Conservation (phyloP, 2,329 filamentous ascomycete genomes). For the Trichophyton equinum region DNA sequence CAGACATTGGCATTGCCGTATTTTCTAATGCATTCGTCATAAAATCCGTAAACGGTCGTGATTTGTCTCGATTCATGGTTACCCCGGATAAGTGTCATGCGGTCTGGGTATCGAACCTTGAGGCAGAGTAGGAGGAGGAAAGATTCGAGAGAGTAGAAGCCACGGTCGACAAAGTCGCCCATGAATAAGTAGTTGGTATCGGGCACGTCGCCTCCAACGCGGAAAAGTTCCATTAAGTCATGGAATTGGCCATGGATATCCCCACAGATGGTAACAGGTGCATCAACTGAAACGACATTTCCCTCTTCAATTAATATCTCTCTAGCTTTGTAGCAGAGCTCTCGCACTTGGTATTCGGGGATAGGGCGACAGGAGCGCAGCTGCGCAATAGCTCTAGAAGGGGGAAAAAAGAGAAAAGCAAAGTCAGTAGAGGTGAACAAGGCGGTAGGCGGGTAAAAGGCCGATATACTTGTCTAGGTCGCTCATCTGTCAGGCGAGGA, state of each 20-base stretch:
- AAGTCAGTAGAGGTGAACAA: background rate
- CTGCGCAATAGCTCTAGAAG: conserved; percentile 74
- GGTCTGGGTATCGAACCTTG: conserved; percentile 89
- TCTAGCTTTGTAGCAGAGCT: conserved; percentile 96
- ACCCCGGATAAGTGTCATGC: conserved; percentile 89
- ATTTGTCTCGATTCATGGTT: conserved; percentile 97
- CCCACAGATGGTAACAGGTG: conserved; percentile 94
- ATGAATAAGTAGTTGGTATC: conserved; percentile 98
- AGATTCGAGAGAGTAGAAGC: conserved; percentile 97
- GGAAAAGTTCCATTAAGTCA: conserved; percentile 97
- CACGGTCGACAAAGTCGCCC: conserved; percentile 94
- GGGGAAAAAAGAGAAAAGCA: background rate
- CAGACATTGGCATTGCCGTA: conserved; percentile 98
- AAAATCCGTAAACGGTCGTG: conserved; percentile 97
- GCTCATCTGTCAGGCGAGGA: conserved; percentile 50
- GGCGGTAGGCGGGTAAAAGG: background rate
- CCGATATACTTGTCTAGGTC: conserved; percentile 71
- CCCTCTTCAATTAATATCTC: conserved; percentile 99
- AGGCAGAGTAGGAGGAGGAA: conserved; percentile 95
- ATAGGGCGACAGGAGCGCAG: conserved; percentile 92
- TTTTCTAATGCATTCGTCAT: conserved; percentile 94
- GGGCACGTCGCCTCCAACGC: conserved; percentile 90
- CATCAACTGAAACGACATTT: conserved; percentile 94
- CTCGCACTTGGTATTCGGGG: conserved; percentile 85
- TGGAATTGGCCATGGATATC: conserved; percentile 99